Conservation (phyloP, 1,139 yeast genomes). For the Kodamaea sp. region DNA sequence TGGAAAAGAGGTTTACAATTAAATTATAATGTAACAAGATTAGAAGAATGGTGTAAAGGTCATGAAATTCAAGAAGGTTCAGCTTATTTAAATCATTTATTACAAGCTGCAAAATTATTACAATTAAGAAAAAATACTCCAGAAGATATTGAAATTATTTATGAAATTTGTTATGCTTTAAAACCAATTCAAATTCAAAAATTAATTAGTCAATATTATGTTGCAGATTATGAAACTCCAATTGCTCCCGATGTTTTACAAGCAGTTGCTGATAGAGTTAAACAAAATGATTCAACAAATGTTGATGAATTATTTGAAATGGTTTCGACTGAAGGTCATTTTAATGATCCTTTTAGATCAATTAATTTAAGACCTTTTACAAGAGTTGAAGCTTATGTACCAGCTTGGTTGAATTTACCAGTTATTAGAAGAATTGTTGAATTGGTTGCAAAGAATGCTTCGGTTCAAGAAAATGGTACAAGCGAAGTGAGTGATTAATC, state of each 20-base stretch:
- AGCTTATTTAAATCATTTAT: slow-evolving; percentile 79
- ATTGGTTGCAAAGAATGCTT: slow-evolving; percentile 79
- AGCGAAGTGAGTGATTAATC: no score
- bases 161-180: slow-evolving; percentile 92
- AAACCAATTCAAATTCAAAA: slow-evolving; percentile 94
- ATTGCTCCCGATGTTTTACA: slow-evolving; percentile 80
- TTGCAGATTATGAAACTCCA: slow-evolving; percentile 95
- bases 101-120: slow-evolving; percentile 90
- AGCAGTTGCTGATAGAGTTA: slow-evolving; percentile 81
- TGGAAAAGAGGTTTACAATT: slow-evolving; percentile 98
- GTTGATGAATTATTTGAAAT: slow-evolving; percentile 68
- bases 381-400: slow-evolving; percentile 93
- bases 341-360: slow-evolving; percentile 82
- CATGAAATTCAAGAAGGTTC: slow-evolving; percentile 91
- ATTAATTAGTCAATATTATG: slow-evolving; percentile 81
- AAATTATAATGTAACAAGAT: slow-evolving; percentile 91
- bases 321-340: slow-evolving; percentile 75
- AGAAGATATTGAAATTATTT: slow-evolving; percentile 87
- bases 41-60: slow-evolving; percentile 98
- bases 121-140: slow-evolving; percentile 88
- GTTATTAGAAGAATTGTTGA: slow-evolving; percentile 85
- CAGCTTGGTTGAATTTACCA: slow-evolving; percentile 91
- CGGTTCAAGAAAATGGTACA: slow-evolving; percentile 33
- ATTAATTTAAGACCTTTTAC: slow-evolving; percentile 83
- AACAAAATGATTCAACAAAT: slow-evolving; percentile 53